These are phyloP conservation scores for Murraya koenigii DNA, from an alignment of 345 rosid species.

Conservation along the genomic window DNA sequence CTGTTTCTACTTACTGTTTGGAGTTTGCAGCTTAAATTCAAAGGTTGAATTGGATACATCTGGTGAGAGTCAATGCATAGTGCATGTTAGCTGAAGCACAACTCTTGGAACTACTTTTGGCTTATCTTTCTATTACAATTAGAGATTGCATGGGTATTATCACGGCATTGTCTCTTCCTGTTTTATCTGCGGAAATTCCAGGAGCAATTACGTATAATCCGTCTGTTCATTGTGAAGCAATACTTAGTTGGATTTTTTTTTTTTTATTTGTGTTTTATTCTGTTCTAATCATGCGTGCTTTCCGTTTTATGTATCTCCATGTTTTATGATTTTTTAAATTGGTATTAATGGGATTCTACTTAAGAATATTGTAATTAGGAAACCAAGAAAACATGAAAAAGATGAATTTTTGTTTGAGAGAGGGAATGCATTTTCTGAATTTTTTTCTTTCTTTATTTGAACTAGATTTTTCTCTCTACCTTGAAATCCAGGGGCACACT, in stretches of 20 bases:
- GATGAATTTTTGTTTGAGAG: background rate
- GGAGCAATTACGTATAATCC: background rate
- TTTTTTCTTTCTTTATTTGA: background rate
- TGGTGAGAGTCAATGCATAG: background rate
- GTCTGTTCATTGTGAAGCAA: background rate
- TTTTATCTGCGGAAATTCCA: background rate
- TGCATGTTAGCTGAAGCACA: background rate
- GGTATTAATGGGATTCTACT: background rate
- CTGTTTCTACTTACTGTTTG: background rate
- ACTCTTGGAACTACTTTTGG: conserved; percentile 1
- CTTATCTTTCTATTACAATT: background rate
- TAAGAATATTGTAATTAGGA: background rate
- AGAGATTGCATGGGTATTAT: background rate
- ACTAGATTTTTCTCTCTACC: background rate
- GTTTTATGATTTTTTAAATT: background rate
- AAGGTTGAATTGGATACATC: background rate
- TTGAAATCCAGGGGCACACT: background rate
- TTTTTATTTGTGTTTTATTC: no score
- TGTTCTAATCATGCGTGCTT: background rate
- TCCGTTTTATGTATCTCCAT: background rate
- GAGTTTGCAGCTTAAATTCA: background rate
- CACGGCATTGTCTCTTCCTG: background rate
- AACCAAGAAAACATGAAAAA: background rate
- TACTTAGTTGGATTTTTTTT: background rate
- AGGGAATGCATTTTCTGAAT: background rate